Conservation (phyloP, 192 early-diverging fungal genomes). For the Linnemannia hyalina region DNA sequence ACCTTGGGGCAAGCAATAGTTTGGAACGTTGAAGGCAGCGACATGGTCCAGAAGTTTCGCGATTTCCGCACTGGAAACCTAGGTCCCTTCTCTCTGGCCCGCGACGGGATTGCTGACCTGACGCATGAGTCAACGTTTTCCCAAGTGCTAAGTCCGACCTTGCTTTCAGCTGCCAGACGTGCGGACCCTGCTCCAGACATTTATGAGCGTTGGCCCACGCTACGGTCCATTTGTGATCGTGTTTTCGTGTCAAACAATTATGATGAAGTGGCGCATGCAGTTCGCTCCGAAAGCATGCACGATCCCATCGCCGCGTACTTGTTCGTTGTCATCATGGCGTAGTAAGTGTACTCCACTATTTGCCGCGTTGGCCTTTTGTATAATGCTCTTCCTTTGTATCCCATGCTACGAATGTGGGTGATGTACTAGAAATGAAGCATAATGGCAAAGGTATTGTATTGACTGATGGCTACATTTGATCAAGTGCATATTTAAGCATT, state of each 20-base stretch:
- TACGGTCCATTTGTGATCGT: neutral
- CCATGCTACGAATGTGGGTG: too few species aligned
- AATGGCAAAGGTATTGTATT: too few species aligned
- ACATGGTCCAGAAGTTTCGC: slow-evolving; percentile 5
- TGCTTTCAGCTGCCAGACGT: neutral
- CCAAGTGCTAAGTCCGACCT: neutral
- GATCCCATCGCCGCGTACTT: slow-evolving; percentile 23
- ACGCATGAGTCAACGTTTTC: slow-evolving; percentile 16
- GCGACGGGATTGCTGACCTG: slow-evolving; percentile 26
- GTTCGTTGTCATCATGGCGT: slow-evolving; percentile 15
- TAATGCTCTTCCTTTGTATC: too few species aligned
- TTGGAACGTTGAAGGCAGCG: neutral
- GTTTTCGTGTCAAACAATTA: slow-evolving; percentile 15
- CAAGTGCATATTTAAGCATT: too few species aligned
- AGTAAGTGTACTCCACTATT: slow-evolving; percentile 15
- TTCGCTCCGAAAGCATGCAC: slow-evolving; percentile 18
- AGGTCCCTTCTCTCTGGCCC: slow-evolving; percentile 6
- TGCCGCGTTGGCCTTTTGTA: too few species aligned
- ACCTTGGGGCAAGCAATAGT: neutral
- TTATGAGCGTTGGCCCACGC: slow-evolving; percentile 25
- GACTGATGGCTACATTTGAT: too few species aligned
- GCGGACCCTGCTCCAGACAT: slow-evolving; percentile 12
- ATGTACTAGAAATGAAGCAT: too few species aligned
- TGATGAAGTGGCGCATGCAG: slow-evolving; percentile 10
- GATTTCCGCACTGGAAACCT: slow-evolving; percentile 2